Percentiles rank a stretch among this genome's conserved stretches.
Evolutionary conservation across 2,329 filamentous ascomycete species (phyloP).

Genomic region (Fusarium irregulare): DNA sequence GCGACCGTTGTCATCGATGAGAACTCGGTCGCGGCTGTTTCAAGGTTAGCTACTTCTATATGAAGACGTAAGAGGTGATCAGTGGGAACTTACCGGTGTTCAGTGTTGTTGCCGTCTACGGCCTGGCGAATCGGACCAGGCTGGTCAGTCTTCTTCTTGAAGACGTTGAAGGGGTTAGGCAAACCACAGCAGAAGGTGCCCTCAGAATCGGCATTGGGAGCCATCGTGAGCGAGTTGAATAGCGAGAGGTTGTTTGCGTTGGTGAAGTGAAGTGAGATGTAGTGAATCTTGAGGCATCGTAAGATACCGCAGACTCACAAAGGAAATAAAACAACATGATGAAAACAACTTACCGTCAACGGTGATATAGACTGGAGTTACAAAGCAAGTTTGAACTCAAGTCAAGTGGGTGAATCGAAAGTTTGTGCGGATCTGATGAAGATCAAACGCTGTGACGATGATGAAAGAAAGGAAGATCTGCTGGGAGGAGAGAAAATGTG

Average conservation of each 20-base stretch:
- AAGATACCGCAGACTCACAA: conserved; percentile 7
- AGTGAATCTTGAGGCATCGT: conserved; percentile 1
- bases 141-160: neutral
- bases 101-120: accelerated
- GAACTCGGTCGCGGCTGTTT: neutral
- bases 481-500: neutral
- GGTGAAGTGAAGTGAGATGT: neutral
- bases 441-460: conserved; percentile 2
- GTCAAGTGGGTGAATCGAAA: neutral
- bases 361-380: neutral
- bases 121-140: neutral
- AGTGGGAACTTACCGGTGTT: conserved; percentile 18
- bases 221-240: neutral
- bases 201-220: neutral
- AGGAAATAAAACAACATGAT: neutral
- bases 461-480: neutral
- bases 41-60: neutral
- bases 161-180: no score
- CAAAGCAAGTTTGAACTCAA: conserved; percentile 8
- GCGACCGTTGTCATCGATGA: neutral
- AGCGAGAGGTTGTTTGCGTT: neutral
- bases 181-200: no score
- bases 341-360: conserved; percentile 7
- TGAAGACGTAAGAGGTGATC: neutral
- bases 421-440: neutral